A percentile compares a stretch with the other conserved stretches of the same genome.
phyloP scores from a whole-genome alignment of 2,329 filamentous ascomycete genomes.

The Fusarium piperis region DNA sequence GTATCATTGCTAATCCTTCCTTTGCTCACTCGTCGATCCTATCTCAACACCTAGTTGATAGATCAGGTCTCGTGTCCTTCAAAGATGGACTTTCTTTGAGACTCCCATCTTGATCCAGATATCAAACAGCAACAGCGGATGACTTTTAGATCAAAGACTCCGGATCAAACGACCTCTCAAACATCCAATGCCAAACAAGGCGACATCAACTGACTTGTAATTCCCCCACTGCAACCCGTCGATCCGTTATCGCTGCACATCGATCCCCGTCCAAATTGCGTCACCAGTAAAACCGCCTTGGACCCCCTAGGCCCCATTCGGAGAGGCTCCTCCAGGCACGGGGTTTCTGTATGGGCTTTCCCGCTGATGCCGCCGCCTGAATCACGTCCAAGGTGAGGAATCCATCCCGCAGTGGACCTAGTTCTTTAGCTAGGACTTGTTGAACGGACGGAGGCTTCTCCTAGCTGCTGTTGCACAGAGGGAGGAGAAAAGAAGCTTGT shows the following conservation, averaged over 20 bases:
- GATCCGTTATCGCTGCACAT: constrained; percentile 15
- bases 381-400: neutral
- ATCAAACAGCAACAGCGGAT: constrained; percentile 12
- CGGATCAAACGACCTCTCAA: constrained; percentile 23
- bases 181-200: neutral
- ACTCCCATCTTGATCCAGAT: constrained; percentile 14
- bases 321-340: constrained; percentile 19
- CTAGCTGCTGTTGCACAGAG: constrained; percentile 8
- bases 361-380: constrained; percentile 20
- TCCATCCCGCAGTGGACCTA: constrained; percentile 3
- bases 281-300: constrained; percentile 19
- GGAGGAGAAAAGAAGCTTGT: neutral
- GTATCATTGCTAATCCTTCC: neutral
- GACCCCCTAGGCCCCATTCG: constrained; percentile 30
- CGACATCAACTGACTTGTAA: constrained; percentile 28
- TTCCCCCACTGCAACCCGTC: neutral
- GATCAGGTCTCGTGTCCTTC: constrained; percentile 25
- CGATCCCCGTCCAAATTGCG: constrained; percentile 16
- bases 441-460: neutral
- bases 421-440: constrained; percentile 7
- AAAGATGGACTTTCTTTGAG: constrained; percentile 3
- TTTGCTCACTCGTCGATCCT: neutral
- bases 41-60: constrained; percentile 1
- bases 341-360: constrained; percentile 3
- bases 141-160: constrained; percentile 13